A percentile compares a stretch with the other conserved stretches of the same genome.
phyloP scores from a whole-genome alignment of 805 yeast species.

The Ogataea minuta region DNA sequence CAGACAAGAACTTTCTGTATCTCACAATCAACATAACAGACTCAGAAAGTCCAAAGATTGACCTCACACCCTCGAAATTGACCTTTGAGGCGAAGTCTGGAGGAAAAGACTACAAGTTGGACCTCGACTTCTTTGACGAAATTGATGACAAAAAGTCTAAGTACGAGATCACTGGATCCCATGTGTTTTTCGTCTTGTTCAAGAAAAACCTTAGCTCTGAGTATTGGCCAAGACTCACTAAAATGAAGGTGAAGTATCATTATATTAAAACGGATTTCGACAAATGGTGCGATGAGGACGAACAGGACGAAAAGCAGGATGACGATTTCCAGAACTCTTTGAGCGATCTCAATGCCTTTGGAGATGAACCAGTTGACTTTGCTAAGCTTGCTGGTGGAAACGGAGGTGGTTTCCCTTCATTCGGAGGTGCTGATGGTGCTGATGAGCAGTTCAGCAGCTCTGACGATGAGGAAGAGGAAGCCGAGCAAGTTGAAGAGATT shows the following conservation, averaged over 20 bases:
- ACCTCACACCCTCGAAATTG: conserved; percentile 55
- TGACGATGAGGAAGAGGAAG: conserved; percentile 27
- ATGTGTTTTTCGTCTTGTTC: conserved; percentile 60
- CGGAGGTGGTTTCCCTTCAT: conserved; percentile 51
- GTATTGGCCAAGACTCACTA: conserved; percentile 94
- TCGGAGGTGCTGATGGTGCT: conserved; percentile 34
- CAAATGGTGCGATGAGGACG: conserved; percentile 98
- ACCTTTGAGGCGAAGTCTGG: conserved; percentile 48
- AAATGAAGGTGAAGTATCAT: conserved; percentile 75
- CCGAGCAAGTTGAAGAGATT: conserved; percentile 28
- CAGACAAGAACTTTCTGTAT: conserved; percentile 69
- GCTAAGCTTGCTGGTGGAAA: conserved; percentile 31
- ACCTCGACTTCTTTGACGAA: conserved; percentile 73
- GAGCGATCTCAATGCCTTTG: conserved; percentile 22
- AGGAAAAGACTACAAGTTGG: conserved; percentile 58
- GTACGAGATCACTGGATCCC: conserved; percentile 60
- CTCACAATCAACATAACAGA: conserved; percentile 75
- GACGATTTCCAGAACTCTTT: conserved; percentile 31
- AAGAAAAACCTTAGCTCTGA: conserved; percentile 69
- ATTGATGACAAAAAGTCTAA: conserved; percentile 65
- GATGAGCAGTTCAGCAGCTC: conserved; percentile 31
- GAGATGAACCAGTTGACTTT: conserved; percentile 29
- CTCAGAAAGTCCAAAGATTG: conserved; percentile 58
- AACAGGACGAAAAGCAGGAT: conserved; percentile 72
- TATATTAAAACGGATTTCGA: conserved; percentile 93